Percentiles rank a stretch among this genome's conserved stretches.
Conservation (phyloP, 768 basidiomycete species). For the Panus rudis region DNA sequence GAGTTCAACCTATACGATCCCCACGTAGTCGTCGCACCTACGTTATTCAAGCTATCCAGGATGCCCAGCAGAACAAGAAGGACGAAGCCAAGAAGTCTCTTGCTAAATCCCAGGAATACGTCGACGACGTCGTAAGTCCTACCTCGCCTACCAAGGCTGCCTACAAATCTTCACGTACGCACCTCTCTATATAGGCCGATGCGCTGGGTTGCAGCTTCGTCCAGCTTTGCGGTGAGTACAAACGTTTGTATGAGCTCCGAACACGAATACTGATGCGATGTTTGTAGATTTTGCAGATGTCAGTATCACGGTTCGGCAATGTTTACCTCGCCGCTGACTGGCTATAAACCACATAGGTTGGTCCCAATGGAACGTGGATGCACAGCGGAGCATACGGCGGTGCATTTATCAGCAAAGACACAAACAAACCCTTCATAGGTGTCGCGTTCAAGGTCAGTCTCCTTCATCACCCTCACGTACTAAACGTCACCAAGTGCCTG, state of each 20-base stretch:
- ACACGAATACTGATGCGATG: no score
- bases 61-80: background rate
- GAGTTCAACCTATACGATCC: background rate
- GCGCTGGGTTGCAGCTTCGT: conserved; percentile 2
- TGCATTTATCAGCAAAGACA: conserved; percentile 4
- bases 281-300: no score
- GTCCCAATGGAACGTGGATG: background rate
- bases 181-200: background rate
- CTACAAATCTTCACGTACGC: background rate
- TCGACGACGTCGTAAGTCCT: conserved; percentile 4
- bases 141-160: background rate
- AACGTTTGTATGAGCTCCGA: no score
- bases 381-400: conserved; percentile 4
- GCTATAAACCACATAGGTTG: background rate
- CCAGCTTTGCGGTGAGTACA: conserved; percentile 5
- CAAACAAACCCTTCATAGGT: conserved; percentile 3
- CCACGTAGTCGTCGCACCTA: background rate
- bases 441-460: conserved; percentile 6
- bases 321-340: background rate
- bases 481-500: background rate
- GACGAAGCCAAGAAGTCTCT: background rate
- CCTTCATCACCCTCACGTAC: background rate
- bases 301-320: background rate
- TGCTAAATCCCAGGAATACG: background rate
- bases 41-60: background rate